These are phyloP conservation scores for Plectranthus barbatus DNA, from an alignment of 257 asterid genomes.

Conservation along the genomic window DNA sequence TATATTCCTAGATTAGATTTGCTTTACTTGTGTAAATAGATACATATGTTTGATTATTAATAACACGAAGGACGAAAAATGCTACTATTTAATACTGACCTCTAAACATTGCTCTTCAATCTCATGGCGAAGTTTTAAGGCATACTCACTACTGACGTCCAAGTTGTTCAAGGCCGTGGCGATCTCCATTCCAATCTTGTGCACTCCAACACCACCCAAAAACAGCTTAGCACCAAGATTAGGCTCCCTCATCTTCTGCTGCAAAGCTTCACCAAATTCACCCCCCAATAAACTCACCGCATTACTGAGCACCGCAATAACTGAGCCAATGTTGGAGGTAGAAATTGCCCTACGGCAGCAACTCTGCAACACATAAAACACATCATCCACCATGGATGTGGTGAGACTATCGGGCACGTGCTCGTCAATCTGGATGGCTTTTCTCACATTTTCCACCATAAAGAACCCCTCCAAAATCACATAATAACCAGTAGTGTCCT, in stretches of 20 bases:
- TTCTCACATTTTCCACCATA: constrained; percentile 97
- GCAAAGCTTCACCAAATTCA: constrained; percentile 84
- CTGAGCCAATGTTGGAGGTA: constrained; percentile 78
- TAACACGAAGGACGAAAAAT: constrained; percentile 40
- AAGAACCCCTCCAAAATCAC: constrained; percentile 91
- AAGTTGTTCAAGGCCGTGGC: constrained; percentile 84
- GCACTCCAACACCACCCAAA: constrained; percentile 87
- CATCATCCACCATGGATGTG: constrained; percentile 97
- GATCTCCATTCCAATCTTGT: constrained; percentile 82
- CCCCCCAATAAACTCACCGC: constrained; percentile 84
- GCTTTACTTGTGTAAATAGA: too few relatives aligned
- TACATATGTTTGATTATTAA: too few relatives aligned
- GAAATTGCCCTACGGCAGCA: constrained; percentile 89
- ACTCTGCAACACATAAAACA: constrained; percentile 90
- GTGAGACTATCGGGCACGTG: constrained; percentile 87
- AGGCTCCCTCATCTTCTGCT: constrained; percentile 82
- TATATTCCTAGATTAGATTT: too few relatives aligned
- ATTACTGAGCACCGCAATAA: constrained; percentile 74
- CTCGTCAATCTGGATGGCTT: constrained; percentile 84
- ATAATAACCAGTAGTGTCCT: constrained; percentile 82
- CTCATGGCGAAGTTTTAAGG: constrained; percentile 74
- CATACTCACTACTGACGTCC: constrained; percentile 91
- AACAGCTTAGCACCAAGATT: constrained; percentile 83
- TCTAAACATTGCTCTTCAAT: constrained; percentile 91
- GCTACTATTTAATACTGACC: constrained; percentile 24